Base-by-base conservation (phyloP, 75 land plant species). In the Azolla pinnata region DNA sequence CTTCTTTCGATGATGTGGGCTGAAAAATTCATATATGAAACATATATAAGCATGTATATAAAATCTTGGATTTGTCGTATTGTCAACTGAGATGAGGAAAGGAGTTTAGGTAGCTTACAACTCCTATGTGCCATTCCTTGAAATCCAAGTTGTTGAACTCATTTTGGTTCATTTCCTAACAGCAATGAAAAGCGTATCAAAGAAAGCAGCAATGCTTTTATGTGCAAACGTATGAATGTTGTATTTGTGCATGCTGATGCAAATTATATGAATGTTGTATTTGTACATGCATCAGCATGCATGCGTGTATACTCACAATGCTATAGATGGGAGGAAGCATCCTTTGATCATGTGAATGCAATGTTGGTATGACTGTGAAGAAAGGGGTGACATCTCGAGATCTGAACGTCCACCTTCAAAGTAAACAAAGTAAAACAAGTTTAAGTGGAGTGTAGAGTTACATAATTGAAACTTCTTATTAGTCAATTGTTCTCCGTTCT, bases 121-220 rank as follows among this genome's bases (percentile, higher is more conserved):
- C 92, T 19, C 88, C 97, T 62, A 91, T 84, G 66, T 91, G 92
- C 85, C 88, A 87, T 26, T 77, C 81, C 63, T 84, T 70, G 54
- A 70, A 68, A 29, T 64, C 67, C 56, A 90, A 70, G 27, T 76
- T 71, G 61, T 73, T 75, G 67, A 84, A 91, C 40, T 88, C 72
- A 57, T 70, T 68, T 20, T 83, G 88, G 59, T 87, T 83, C 81
- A 91, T 76, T 73, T 87, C 97, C 97, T 90, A 81, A n/a, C 23
- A 70, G 31, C 59, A 62, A 50, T 19, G 21, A 38, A 38, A 38
- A 38, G 42, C 14, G 12, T 14, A 38, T 8, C 42, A 38, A 38
- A 38, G n/a, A n/a, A n/a, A n/a, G n/a, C n/a, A n/a, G n/a, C n/a
- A n/a, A n/a, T n/a, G n/a, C n/a, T n/a, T n/a, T n/a, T n/a, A n/a